phyloP scores from a whole-genome alignment of 495 filamentous ascomycete genomes.

The Cercophora samala region DNA sequence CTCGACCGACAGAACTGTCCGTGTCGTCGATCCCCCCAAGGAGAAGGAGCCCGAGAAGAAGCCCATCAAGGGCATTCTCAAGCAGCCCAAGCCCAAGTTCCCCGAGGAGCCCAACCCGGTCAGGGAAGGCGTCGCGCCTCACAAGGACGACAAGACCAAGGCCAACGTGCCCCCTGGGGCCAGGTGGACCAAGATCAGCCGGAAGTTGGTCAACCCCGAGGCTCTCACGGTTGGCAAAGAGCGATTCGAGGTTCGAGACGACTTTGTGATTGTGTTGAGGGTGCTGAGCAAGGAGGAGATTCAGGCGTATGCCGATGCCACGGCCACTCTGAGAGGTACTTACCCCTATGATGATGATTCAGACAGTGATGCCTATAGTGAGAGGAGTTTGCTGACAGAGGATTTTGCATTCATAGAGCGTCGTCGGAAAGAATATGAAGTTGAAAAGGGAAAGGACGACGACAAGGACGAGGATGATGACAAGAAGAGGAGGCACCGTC shows the following conservation, averaged over 20 bases:
- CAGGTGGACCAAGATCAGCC: constrained; percentile 85
- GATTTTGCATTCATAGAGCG: constrained; percentile 30
- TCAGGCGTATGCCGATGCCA: constrained; percentile 70
- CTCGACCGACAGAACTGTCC: constrained; percentile 43
- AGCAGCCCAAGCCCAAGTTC: constrained; percentile 68
- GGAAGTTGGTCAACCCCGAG: constrained; percentile 76
- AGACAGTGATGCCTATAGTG: not conserved
- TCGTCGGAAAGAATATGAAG: constrained; percentile 22
- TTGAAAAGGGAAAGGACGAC: constrained; percentile 9
- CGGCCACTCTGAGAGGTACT: constrained; percentile 72
- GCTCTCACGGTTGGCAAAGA: constrained; percentile 73
- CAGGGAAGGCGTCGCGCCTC: constrained; percentile 83
- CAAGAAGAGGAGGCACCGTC: constrained; percentile 17
- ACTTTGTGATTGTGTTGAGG: constrained; percentile 80
- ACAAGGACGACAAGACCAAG: constrained; percentile 76
- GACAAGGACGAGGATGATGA: constrained; percentile 18
- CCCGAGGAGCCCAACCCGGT: constrained; percentile 74
- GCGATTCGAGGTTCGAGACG: constrained; percentile 74
- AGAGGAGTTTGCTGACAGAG: not conserved
- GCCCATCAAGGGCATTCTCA: constrained; percentile 53
- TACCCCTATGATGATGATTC: constrained; percentile 14
- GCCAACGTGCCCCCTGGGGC: constrained; percentile 70
- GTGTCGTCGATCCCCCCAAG: constrained; percentile 54
- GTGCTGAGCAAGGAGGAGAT: constrained; percentile 81
- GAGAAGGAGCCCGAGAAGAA: constrained; percentile 43